Evolutionary conservation across 1,139 yeast genomes (phyloP).

Genomic region (Sugiyamaella pinicola): DNA sequence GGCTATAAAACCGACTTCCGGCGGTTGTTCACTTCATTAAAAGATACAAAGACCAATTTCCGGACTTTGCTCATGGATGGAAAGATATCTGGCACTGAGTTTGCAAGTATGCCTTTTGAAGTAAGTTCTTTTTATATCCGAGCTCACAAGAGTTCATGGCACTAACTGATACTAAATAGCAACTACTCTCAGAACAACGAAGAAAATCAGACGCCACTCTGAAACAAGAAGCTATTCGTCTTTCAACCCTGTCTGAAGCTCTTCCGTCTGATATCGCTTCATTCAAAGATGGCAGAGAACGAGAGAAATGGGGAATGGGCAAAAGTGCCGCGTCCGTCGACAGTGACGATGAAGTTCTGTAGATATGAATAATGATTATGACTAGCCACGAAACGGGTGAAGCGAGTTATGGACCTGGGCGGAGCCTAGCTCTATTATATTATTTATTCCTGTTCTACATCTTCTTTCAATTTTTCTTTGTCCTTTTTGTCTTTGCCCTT

Average conservation of each 20-base stretch:
- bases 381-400: not conserved
- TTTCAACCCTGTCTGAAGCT: constrained; percentile 28
- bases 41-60: constrained; percentile 29
- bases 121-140: constrained; percentile 10
- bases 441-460: not conserved
- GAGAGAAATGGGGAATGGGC: constrained; percentile 53
- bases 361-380: constrained; percentile 4
- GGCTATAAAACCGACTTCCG: constrained; percentile 30
- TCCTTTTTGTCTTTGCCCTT: not conserved
- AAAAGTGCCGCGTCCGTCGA: constrained; percentile 53
- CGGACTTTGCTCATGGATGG: constrained; percentile 23
- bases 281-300: constrained; percentile 44
- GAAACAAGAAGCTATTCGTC: constrained; percentile 32
- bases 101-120: constrained; percentile 28
- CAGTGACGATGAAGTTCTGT: constrained; percentile 27
- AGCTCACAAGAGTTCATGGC: too few species aligned
- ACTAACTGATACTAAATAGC: constrained; percentile 22
- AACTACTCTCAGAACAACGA: constrained; percentile 30
- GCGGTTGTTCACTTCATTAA: constrained; percentile 28
- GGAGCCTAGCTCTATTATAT: not conserved
- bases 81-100: constrained; percentile 25
- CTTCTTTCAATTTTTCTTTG: constrained; percentile 2
- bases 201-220: constrained; percentile 28
- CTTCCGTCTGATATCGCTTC: constrained; percentile 39
- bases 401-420: not conserved